Evolutionary conservation across 75 land plant species (phyloP).

Genomic region (Cunninghamia lanceolata): DNA sequence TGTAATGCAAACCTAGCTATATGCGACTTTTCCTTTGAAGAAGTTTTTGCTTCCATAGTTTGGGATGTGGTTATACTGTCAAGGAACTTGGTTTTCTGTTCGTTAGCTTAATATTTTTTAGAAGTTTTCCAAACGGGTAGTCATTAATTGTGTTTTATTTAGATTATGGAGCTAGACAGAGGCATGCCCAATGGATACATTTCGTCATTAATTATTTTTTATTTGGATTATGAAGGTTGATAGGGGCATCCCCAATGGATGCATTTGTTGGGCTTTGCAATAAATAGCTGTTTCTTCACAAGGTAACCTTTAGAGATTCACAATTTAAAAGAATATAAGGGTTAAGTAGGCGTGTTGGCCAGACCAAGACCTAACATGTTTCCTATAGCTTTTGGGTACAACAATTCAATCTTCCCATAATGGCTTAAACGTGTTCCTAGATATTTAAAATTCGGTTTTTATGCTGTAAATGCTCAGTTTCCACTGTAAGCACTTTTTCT

Average conservation of each 20-base stretch:
- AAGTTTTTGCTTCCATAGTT: too few species aligned
- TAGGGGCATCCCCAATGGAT: not conserved
- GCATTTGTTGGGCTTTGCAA: not conserved
- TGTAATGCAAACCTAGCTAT: not conserved
- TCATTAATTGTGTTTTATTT: not conserved
- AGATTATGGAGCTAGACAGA: not conserved
- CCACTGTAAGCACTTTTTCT: not conserved
- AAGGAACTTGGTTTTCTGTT: not conserved
- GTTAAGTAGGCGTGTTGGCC: not conserved
- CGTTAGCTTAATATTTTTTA: not conserved
- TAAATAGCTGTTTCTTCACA: not conserved
- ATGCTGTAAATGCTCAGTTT: not conserved
- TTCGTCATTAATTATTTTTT: not conserved
- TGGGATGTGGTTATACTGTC: not conserved
- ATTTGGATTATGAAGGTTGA: not conserved
- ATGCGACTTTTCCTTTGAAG: not conserved
- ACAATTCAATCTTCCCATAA: not conserved
- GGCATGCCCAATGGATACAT: not conserved
- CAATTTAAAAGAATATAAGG: not conserved
- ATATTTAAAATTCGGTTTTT: not conserved
- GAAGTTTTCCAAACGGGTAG: not conserved
- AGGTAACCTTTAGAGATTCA: not conserved
- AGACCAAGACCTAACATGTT: not conserved
- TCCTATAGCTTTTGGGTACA: not conserved
- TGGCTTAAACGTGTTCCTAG: too few species aligned